Evolutionary conservation across 2,329 filamentous ascomycete genomes (phyloP), one percentile per base, ranked within the genome.

Genomic region (Orbilia javanica): DNA sequence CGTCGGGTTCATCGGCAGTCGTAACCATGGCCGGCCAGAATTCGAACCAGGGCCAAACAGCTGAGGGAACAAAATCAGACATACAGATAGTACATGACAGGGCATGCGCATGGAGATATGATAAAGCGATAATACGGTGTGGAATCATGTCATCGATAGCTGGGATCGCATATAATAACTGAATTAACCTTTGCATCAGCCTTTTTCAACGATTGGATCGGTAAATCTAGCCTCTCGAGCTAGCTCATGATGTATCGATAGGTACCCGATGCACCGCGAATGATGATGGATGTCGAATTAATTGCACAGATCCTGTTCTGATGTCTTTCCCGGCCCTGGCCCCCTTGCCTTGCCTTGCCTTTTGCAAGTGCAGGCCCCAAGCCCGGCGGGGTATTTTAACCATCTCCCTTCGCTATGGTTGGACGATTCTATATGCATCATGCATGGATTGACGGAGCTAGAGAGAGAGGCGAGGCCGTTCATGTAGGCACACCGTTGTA

Each of bases 171-270:
- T 48, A 64, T 64, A 46, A 36, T 31, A 20, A 18, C 25, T 25
- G 13, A 22, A 25, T 27, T 50, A 25, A 50, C 22, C 46, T 25
- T 22, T 65, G 18, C 62, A 65, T 29, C 7, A n/a, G n/a, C 20
- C 10, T 15, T 50, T 50, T 50, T 50, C 8, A 22, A 39, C 62
- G 74, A 78, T 78, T 78, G 74, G 74, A 46, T 78, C 74, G 74
- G 74, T 78, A 78, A 78, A 57, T 46, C 29, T 72, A 68, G 63
- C 67, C 66, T 50, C 22, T 72, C n/a, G n/a, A n/a, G 18, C 64
- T n/a, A 31, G 7, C 7, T 7, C 29, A 7, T 7, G 11, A 39
- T 39, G 52, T 57, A 57, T 57, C 52, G 52, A 22, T 29, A 20
- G 29, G 52, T 57, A 50, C 46, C 20, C 2, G 36, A n/a, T n/a